phyloP scores from a whole-genome alignment of 805 yeast species.

The Hanseniaspora taiwanica region DNA sequence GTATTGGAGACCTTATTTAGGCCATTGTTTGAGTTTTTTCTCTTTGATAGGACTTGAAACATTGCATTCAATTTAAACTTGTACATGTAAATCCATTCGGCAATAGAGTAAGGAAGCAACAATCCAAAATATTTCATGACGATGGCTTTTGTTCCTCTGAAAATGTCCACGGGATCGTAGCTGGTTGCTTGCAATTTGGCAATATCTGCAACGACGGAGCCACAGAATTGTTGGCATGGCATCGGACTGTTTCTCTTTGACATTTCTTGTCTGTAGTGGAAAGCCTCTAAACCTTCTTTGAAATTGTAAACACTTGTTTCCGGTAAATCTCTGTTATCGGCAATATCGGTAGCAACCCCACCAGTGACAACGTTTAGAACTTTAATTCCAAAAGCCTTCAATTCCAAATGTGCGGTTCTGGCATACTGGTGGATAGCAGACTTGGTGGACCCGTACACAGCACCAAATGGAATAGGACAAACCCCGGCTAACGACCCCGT shows the following conservation, averaged over 20 bases:
- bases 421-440: slow-evolving; percentile 71
- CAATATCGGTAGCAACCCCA: slow-evolving; percentile 59
- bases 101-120: slow-evolving; percentile 34
- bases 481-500: slow-evolving; percentile 64
- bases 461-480: slow-evolving; percentile 56
- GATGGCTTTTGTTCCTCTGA: slow-evolving; percentile 39
- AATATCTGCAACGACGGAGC: slow-evolving; percentile 28
- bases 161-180: slow-evolving; percentile 34
- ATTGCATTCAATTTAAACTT: slow-evolving; percentile 29
- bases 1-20: no score
- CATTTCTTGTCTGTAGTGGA: slow-evolving; percentile 42
- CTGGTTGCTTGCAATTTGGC: slow-evolving; percentile 7
- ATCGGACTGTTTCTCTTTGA: slow-evolving; percentile 47
- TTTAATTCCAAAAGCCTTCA: slow-evolving; percentile 59
- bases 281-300: slow-evolving; percentile 37
- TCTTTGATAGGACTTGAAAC: slow-evolving; percentile 20
- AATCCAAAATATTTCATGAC: slow-evolving; percentile 23
- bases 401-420: slow-evolving; percentile 45
- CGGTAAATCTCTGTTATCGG: slow-evolving; percentile 50
- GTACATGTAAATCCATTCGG: slow-evolving; percentile 28
- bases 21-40: not conserved
- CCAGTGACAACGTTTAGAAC: slow-evolving; percentile 65
- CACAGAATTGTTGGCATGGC: slow-evolving; percentile 41
- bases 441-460: slow-evolving; percentile 53
- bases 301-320: slow-evolving; percentile 37